Base-by-base conservation (phyloP, 306 rosid species). In the Fagus crenata region DNA sequence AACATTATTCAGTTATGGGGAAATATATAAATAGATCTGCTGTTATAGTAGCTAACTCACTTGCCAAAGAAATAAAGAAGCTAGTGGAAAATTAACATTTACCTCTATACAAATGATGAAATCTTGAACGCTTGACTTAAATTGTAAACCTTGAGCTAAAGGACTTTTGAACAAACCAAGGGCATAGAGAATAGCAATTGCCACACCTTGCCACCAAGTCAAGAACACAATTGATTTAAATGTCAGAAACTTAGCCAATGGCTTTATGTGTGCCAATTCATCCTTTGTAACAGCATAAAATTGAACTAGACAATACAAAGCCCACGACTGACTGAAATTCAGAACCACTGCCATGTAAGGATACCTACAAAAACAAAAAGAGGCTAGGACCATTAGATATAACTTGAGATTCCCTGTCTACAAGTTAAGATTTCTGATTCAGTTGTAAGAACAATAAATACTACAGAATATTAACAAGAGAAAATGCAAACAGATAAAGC, bases 151-250 rank as follows among this genome's bases (percentile, higher is more conserved):
- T 81, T 96, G 97, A 64, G 99, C 98, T 78, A 92, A 85, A 54
- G 98, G 86, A 81, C 99, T 95, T 85, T 88, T 92, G 85, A 96
- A 92, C 88, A 96, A 80, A 80, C 93, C 99, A 65, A 92, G 77
- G 78, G 95, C 79, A 82, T 82, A 92, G 1, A 96, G 89, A 78
- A 89, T 85, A 85, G 99, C 93, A 82, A 91, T 96, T 81, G 97
- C 99, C 85, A 96, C 97, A 79, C 99, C 99, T 96, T 96, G 99
- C 99, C 98, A 96, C 99, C 99, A 96, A 75, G 99, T 96, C 85
- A 96, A 90, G 76, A 96, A 96, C 70, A 96, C 99, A 76, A 96
- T 92, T 40, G 99, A 92, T 76, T 96, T 96, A 83, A 96, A 92
- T 40, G 96, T 92, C 91, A 96, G 80, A 89, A 96, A 92, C 84